phyloP scores from a whole-genome alignment of 371 early-diverging fungal species.

The Capniomyces stellatus region DNA sequence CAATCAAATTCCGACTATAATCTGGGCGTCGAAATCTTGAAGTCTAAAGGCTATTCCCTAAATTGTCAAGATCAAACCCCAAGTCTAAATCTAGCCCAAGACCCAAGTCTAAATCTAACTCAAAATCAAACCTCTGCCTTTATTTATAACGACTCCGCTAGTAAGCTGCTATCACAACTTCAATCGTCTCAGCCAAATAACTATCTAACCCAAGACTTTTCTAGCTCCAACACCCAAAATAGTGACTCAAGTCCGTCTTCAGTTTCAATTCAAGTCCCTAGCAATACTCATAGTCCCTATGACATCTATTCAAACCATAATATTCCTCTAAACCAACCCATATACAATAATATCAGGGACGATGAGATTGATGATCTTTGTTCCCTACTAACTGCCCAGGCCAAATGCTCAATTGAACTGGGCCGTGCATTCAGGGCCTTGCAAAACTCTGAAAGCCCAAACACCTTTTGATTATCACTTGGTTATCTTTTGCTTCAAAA shows the following conservation, averaged over 20 bases:
- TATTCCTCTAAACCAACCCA: not conserved
- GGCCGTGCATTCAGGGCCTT: conserved; percentile 12
- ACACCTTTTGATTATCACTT: not conserved
- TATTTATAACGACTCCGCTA: too few species aligned
- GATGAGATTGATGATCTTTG: conserved; percentile 24
- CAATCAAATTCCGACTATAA: too few species aligned
- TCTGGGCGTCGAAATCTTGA: too few species aligned
- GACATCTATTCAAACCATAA: not conserved
- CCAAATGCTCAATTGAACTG: conserved; percentile 22
- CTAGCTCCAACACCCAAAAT: too few species aligned
- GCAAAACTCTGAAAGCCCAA: not conserved
- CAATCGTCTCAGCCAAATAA: too few species aligned
- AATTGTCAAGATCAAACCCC: too few species aligned
- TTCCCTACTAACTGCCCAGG: conserved; percentile 21
- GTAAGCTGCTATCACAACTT: too few species aligned
- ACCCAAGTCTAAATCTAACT: too few species aligned
- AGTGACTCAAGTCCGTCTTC: not conserved
- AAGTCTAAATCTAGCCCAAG: too few species aligned
- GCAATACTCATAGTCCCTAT: not conserved
- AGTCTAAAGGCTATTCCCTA: too few species aligned
- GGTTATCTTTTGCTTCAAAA: not conserved
- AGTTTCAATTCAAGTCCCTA: not conserved
- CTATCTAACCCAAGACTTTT: too few species aligned
- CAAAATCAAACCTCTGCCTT: too few species aligned
- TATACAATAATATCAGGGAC: conserved; percentile 11